Evolutionary conservation across 192 early-diverging fungal species (phyloP), one percentile per base, ranked within the genome.

Genomic region (Coemansia biformis): DNA sequence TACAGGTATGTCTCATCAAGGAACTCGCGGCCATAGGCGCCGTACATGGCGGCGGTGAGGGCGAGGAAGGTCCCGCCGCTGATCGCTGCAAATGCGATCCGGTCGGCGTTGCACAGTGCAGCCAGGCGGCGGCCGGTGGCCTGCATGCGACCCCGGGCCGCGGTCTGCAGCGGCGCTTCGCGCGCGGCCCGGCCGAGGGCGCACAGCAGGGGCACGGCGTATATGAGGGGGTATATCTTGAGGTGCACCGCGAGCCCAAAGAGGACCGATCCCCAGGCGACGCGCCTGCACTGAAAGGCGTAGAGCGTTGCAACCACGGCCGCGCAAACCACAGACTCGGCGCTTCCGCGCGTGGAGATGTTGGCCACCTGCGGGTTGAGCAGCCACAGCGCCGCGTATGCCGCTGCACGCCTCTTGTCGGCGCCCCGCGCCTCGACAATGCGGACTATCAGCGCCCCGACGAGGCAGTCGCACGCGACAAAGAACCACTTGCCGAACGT

Each of bases 211-310:
- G 93, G 89, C 0, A 94, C 52, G 4, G 87, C 87, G 56, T 96
- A 92, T n/a, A 99, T 86, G 42, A 95, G 79, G 2, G 96, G 94
- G 66, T 97, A 99, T 9, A 97, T 91, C 59, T 99, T 99, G 36
- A 97, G 82, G 64, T 99, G 96, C 19, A 99, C 94, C 7, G 90
- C 76, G 8, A 93, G 58, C 5, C 96, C 96, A 77, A 90, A 96
- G 29, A 89, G 35, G 15, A 82, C 66, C 4, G 86, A 83, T 21
- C 78, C 79, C 22, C 55, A 45, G 2, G 62, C 64, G 13, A 77
- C 49, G 28, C 66, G 58, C 36, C 59, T 65, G 10, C 59, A 68
- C 38, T 87, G 79, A 16, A 95, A 59, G 15, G 77, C 67, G 54
- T 90, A 91, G 8, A 96, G 58, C 4, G 84, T 77, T 3, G 78